Percentiles rank a stretch among this genome's conserved stretches.
Conservation (phyloP, 305 asterid species). For the Stenogyne calaminthoides region DNA sequence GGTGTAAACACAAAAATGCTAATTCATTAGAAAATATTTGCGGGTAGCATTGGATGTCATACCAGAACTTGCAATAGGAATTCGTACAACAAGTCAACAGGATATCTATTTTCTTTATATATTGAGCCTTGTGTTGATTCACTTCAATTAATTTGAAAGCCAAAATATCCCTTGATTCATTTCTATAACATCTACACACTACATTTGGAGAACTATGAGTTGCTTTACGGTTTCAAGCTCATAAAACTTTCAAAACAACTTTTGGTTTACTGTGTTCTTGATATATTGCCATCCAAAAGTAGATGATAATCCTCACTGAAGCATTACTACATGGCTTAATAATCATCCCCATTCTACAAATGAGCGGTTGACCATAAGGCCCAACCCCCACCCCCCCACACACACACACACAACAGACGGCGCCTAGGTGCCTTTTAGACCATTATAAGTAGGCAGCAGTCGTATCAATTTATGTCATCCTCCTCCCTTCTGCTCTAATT, state of each 20-base stretch:
- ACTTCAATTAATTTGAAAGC: background rate
- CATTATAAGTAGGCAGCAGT: too few relatives aligned
- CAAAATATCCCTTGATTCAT: conserved; percentile 2
- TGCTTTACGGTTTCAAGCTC: conserved; percentile 9
- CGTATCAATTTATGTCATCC: too few relatives aligned
- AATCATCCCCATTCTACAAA: background rate
- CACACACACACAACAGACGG: too few relatives aligned
- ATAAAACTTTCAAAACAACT: background rate
- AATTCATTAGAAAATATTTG: background rate
- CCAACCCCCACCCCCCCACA: too few relatives aligned
- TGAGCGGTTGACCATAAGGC: background rate
- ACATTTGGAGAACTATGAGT: conserved; percentile 22
- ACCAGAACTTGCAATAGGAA: background rate
- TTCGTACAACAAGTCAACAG: background rate
- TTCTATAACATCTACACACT: background rate
- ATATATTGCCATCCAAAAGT: background rate
- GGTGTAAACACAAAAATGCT: conserved; percentile 8
- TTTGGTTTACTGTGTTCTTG: background rate
- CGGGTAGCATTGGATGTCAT: background rate
- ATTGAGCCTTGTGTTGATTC: conserved; percentile 1
- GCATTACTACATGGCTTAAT: background rate
- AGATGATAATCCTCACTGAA: conserved; percentile 10
- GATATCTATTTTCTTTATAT: conserved; percentile 1
- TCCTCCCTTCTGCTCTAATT: background rate
- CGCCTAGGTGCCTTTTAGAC: too few relatives aligned